These are phyloP conservation scores for Acephala macrosclerotiorum DNA, from an alignment of 2,329 filamentous ascomycete species.

Conservation along the genomic window DNA sequence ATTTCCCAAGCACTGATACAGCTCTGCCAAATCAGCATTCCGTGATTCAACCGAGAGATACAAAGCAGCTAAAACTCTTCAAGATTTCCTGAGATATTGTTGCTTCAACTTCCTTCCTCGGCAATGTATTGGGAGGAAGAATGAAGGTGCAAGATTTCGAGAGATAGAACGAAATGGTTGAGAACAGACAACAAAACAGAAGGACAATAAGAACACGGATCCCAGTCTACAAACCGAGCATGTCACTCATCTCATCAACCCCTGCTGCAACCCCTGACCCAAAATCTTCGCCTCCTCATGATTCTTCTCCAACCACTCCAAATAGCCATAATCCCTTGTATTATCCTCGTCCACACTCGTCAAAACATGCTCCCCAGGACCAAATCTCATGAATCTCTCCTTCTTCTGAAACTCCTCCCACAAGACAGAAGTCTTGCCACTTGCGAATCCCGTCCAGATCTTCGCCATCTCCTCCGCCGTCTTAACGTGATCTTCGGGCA, in stretches of 20 bases:
- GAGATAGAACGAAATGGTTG: no score
- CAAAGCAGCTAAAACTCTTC: no score
- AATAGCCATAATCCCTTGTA: background rate
- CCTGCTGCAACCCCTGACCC: background rate
- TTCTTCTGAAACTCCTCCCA: constrained; percentile 27
- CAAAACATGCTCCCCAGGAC: background rate
- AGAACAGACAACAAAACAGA: no score
- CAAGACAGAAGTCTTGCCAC: constrained; percentile 13
- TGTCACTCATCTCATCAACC: background rate
- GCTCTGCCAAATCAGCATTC: no score
- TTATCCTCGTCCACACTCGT: background rate
- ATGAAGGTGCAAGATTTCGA: no score
- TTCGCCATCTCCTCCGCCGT: constrained; percentile 19
- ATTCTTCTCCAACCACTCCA: background rate
- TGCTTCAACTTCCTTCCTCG: no score
- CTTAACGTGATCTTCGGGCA: constrained; percentile 4
- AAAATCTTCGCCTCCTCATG: background rate
- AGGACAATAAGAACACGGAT: no score
- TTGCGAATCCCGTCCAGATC: constrained; percentile 16
- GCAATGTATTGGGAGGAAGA: no score
- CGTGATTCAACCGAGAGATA: no score
- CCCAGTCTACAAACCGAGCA: no score
- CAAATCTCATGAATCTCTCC: constrained; percentile 6
- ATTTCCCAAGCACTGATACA: no score
- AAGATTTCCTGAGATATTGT: no score